Evolutionary conservation across 495 filamentous ascomycete genomes (phyloP), one percentile per base, ranked within the genome.

Genomic region (Podospora anserina): DNA sequence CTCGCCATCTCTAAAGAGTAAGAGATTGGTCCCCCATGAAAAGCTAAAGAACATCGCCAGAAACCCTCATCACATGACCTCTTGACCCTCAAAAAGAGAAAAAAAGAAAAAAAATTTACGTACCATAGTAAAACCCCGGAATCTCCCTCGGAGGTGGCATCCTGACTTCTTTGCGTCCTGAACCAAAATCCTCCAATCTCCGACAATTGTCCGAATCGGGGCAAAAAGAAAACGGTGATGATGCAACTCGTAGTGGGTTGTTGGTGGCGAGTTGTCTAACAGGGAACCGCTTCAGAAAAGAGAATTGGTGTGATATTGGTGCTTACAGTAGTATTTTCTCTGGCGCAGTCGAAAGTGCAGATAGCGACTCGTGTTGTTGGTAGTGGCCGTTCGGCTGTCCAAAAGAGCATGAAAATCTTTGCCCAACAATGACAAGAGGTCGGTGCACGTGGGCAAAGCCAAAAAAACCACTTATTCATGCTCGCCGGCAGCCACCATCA

Each of bases 111-210:
- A 64, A n/a, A n/a, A n/a, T n/a, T n/a, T n/a, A 65, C 13, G 54
- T n/a, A 65, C 15, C 39, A 20, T 23, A 55, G 32, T 32, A 65
- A 30, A 56, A 54, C 26, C 65, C 65, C 20, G 58, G 57, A 39
- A 61, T 39, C 34, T 32, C 11, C 27, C 20, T 61, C 5, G 13
- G 39, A 49, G 39, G 7, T 11, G 39, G 1, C 39, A 49, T 49
- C 23, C 23, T 23, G 9, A 13, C 39, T 18, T 16, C 39, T 49
- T 13, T 49, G 39, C 2, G 7, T 49, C 30, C 30, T 32, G 30
- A 32, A 5, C 30, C 30, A 32, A 23, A 23, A 32, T 32, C 30
- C 30, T 32, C 30, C 30, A 5, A 32, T 32, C 30, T 5, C 30
- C 30, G 30, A 32, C 30, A 7, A 7, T 49, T 49, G 39, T 49